Evolutionary conservation across 2,329 filamentous ascomycete species (phyloP).

Genomic region (Hawksworthiomyces lignivorus): DNA sequence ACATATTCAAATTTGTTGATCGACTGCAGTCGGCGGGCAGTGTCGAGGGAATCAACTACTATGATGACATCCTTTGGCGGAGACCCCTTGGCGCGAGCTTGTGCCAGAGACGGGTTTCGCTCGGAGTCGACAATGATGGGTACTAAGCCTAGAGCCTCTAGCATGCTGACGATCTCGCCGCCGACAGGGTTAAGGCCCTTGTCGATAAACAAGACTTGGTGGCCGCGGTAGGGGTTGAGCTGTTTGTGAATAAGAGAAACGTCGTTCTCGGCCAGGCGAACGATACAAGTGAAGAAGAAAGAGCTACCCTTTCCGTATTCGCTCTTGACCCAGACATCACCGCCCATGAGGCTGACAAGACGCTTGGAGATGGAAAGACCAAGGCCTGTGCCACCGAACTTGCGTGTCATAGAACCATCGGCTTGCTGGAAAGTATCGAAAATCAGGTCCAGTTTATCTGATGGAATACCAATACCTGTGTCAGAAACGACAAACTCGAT

Average conservation of each 20-base stretch:
- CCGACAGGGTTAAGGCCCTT: constrained; percentile 75
- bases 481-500: constrained; percentile 95
- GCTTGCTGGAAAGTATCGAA: constrained; percentile 99
- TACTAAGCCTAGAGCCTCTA: constrained; percentile 69
- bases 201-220: constrained; percentile 91
- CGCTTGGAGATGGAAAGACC: constrained; percentile 93
- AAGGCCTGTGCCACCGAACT: constrained; percentile 90
- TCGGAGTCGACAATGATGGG: constrained; percentile 80
- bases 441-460: constrained; percentile 91
- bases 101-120: constrained; percentile 52
- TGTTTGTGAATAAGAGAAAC: constrained; percentile 72
- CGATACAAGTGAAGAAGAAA: constrained; percentile 94
- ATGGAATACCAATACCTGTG: constrained; percentile 92
- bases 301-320: constrained; percentile 84
- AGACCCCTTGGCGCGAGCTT: constrained; percentile 44
- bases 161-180: constrained; percentile 68
- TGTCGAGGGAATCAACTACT: constrained; percentile 88
- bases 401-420: constrained; percentile 90
- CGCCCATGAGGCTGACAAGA: constrained; percentile 91
- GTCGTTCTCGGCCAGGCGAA: constrained; percentile 75
- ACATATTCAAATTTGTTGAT: constrained; percentile 97
- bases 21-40: constrained; percentile 73
- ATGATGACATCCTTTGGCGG: constrained; percentile 92
- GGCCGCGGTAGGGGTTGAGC: constrained; percentile 82
- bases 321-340: constrained; percentile 92